These are phyloP conservation scores for Pontederia crassipes DNA, from an alignment of 176 grass and related monocot species.

Conservation along the genomic window DNA sequence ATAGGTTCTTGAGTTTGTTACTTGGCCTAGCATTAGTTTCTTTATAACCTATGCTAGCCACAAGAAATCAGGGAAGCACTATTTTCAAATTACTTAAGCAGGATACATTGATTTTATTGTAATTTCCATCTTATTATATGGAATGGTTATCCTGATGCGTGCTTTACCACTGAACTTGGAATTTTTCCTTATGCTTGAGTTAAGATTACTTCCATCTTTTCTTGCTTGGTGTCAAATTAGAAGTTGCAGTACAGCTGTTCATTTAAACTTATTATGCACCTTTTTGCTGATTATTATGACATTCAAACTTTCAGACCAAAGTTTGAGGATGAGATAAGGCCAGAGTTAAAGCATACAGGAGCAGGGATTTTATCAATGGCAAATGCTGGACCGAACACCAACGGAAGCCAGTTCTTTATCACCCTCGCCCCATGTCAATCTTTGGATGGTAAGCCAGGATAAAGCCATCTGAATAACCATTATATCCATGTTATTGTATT, in stretches of 20 bases:
- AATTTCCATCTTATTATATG: too few species aligned
- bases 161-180: too few species aligned
- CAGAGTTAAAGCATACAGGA: slow-evolving; percentile 90
- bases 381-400: slow-evolving; percentile 87
- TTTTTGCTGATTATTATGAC: background rate
- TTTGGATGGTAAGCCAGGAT: slow-evolving; percentile 58
- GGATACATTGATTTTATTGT: too few species aligned
- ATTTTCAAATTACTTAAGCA: too few species aligned
- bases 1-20: too few species aligned
- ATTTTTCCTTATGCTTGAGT: too few species aligned
- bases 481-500: too few species aligned
- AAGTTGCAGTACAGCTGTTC: background rate
- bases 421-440: slow-evolving; percentile 92
- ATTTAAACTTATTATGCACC: background rate
- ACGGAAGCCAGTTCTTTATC: slow-evolving; percentile 95
- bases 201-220: background rate
- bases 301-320: slow-evolving; percentile 37
- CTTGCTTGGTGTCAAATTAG: background rate
- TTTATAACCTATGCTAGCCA: too few species aligned
- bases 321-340: slow-evolving; percentile 85
- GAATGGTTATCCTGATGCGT: too few species aligned
- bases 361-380: slow-evolving; percentile 94
- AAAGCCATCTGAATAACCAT: background rate
- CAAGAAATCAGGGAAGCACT: too few species aligned
- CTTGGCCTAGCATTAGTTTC: too few species aligned